Evolutionary conservation across 2,329 filamentous ascomycete genomes (phyloP).

Genomic region (Peltaster fructicola): DNA sequence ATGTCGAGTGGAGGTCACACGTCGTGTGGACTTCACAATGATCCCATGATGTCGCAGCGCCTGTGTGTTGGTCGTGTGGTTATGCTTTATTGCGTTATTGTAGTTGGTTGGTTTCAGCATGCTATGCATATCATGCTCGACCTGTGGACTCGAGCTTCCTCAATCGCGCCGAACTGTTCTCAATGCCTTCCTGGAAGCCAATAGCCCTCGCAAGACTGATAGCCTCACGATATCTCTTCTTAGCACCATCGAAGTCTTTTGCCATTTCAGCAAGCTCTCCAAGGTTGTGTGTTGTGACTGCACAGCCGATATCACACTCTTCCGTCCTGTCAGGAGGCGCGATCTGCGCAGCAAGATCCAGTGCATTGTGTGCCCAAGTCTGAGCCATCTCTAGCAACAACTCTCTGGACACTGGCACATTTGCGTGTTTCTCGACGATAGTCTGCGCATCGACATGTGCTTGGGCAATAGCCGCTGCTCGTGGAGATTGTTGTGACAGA

Average conservation of each 20-base stretch:
- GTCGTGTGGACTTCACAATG: too few species aligned
- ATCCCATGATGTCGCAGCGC: too few species aligned
- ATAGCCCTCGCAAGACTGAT: slow-evolving; percentile 36
- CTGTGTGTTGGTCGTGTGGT: too few species aligned
- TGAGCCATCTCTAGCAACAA: slow-evolving; percentile 51
- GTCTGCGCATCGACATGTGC: slow-evolving; percentile 17
- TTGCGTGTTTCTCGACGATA: slow-evolving; percentile 17
- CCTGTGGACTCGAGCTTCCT: slow-evolving; percentile 19
- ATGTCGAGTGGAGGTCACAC: too few species aligned
- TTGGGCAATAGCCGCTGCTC: slow-evolving; percentile 15
- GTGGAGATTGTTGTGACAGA: slow-evolving; percentile 46
- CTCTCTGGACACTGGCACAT: slow-evolving; percentile 33
- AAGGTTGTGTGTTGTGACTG: slow-evolving; percentile 69
- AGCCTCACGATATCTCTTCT: slow-evolving; percentile 50
- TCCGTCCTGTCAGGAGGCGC: slow-evolving; percentile 47
- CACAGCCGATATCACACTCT: slow-evolving; percentile 73
- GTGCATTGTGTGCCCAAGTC: slow-evolving; percentile 64
- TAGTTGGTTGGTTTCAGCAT: too few species aligned
- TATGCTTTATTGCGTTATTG: too few species aligned
- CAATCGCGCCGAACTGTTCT: slow-evolving; percentile 24
- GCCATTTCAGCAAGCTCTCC: slow-evolving; percentile 67
- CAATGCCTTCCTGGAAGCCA: slow-evolving; percentile 28
- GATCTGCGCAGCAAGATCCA: slow-evolving; percentile 48
- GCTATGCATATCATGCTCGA: too few species aligned
- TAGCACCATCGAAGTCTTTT: slow-evolving; percentile 47